A percentile compares a stretch with the other conserved stretches of the same genome.
Evolutionary conservation across 2,329 filamentous ascomycete genomes (phyloP).

Genomic region (Calonectria pseudoturangicola): DNA sequence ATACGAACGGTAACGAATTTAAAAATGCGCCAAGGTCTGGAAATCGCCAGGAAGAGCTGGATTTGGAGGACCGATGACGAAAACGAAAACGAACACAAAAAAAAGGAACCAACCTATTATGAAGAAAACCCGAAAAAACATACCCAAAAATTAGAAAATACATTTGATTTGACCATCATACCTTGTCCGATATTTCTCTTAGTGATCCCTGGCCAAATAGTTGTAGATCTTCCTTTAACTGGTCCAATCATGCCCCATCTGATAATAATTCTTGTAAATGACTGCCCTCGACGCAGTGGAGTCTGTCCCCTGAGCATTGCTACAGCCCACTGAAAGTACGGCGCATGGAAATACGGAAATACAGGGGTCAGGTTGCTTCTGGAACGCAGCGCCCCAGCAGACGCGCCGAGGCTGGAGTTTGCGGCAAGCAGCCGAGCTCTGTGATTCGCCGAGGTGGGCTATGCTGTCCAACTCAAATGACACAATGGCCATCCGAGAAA

Average conservation of each 20-base stretch:
- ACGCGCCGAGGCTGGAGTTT: constrained; percentile 16
- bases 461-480: constrained; percentile 47
- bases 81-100: constrained; percentile 33
- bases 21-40: constrained; percentile 25
- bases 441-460: constrained; percentile 34
- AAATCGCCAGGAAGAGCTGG: not conserved
- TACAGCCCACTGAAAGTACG: not conserved
- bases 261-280: not conserved
- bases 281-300: not conserved
- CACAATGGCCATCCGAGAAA: constrained; percentile 41
- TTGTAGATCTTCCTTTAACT: not conserved
- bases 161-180: constrained; percentile 10
- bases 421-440: not conserved
- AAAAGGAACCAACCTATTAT: not conserved
- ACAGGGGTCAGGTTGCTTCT: constrained; percentile 42
- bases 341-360: constrained; percentile 30
- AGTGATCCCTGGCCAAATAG: not conserved
- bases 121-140: not conserved
- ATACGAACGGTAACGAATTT: constrained; percentile 43
- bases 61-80: constrained; percentile 30
- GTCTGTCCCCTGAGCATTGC: not conserved
- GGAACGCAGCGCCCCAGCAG: not conserved
- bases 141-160: not conserved
- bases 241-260: not conserved
- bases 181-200: not conserved